A percentile compares a stretch with the other conserved stretches of the same genome.
Evolutionary conservation across 768 basidiomycete genomes (phyloP).

Genomic region (Mycena amicta): DNA sequence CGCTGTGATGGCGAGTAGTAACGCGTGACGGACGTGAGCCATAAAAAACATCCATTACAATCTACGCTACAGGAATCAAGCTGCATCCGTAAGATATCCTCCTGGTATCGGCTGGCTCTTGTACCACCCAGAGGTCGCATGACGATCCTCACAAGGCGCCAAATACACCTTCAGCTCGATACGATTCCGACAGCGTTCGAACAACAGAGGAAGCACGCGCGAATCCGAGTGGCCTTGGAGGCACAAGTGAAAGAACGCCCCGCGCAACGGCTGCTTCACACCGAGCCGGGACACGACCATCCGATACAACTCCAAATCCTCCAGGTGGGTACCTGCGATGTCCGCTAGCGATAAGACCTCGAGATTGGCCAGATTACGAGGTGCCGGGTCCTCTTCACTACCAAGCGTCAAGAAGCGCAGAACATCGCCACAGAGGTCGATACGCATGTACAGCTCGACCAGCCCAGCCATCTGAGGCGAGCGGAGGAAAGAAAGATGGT

Average conservation of each 20-base stretch:
- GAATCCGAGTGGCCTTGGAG: conserved; percentile 15
- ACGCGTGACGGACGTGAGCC: neutral
- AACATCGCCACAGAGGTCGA: conserved; percentile 13
- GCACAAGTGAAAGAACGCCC: conserved; percentile 15
- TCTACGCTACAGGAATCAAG: neutral
- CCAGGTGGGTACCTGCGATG: conserved; percentile 7
- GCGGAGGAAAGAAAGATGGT: conserved; percentile 8
- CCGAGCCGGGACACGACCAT: conserved; percentile 21
- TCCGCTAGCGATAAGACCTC: conserved; percentile 12
- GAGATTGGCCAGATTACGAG: conserved; percentile 10
- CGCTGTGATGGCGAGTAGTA: neutral
- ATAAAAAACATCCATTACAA: neutral
- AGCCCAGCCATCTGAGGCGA: conserved; percentile 11
- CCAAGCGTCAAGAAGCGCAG: conserved; percentile 16
- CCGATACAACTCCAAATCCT: conserved; percentile 19
- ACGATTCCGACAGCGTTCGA: conserved; percentile 18
- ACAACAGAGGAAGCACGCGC: conserved; percentile 17
- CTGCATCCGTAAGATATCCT: conserved; percentile 15
- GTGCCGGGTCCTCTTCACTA: neutral
- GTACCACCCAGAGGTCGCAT: conserved; percentile 13
- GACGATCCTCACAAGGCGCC: conserved; percentile 6
- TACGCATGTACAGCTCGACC: conserved; percentile 14
- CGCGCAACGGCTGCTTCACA: conserved; percentile 1
- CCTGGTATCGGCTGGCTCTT: conserved; percentile 17
- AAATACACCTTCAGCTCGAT: conserved; percentile 17